Evolutionary conservation across 2,329 filamentous ascomycete genomes (phyloP).

Genomic region (Fusarium succisae): DNA sequence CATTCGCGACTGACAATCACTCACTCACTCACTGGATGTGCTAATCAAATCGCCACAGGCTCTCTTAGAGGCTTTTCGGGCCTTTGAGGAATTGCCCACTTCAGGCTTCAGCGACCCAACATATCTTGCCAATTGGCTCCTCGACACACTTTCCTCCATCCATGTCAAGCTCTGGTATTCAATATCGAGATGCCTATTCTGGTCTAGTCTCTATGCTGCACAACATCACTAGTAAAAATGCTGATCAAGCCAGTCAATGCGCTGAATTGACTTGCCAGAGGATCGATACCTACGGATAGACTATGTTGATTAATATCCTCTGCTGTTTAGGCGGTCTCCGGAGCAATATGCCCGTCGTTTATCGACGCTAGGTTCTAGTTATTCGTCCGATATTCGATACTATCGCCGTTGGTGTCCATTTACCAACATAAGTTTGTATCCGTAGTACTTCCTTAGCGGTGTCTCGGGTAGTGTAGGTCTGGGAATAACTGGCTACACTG

Average conservation of each 20-base stretch:
- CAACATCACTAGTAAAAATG: slow-evolving; percentile 7
- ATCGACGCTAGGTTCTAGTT: background rate
- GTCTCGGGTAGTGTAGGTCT: background rate
- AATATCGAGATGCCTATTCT: slow-evolving; percentile 33
- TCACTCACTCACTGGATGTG: background rate
- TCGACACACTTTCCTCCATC: background rate
- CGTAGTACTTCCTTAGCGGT: background rate
- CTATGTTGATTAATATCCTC: background rate
- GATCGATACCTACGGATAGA: background rate
- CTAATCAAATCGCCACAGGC: background rate
- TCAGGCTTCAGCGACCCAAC: background rate
- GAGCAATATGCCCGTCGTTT: background rate
- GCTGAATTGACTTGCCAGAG: background rate
- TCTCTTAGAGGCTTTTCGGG: background rate
- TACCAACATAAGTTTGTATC: background rate
- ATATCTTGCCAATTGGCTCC: background rate
- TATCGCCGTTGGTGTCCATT: background rate
- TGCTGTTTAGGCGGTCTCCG: background rate
- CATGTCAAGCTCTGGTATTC: background rate
- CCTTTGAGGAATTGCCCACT: background rate
- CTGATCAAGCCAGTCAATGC: slow-evolving; percentile 12
- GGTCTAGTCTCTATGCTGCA: slow-evolving; percentile 19
- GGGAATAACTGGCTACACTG: background rate
- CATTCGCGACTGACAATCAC: background rate
- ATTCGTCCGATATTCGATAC: background rate